phyloP scores from a whole-genome alignment of 208 protist genomes.

The Leishmania amazonensis region DNA sequence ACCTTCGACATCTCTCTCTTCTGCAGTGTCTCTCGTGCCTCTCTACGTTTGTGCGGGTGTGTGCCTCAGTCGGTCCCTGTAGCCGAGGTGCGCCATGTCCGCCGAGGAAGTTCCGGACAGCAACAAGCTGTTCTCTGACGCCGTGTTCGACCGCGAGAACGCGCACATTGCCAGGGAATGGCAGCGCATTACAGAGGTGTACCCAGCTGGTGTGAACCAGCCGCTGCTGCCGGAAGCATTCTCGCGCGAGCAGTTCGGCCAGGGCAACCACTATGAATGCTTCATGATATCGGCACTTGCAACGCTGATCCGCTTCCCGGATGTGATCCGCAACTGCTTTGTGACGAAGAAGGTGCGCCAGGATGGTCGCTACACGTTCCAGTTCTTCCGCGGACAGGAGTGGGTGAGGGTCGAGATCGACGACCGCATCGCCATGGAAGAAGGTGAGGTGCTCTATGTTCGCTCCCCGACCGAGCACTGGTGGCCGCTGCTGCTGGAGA shows the following conservation, averaged over 20 bases:
- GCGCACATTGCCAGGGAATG: conserved; percentile 55
- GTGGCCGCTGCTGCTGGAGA: conserved; percentile 89
- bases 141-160: conserved; percentile 63
- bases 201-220: conserved; percentile 47
- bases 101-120: conserved; percentile 57
- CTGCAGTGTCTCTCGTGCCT: neutral
- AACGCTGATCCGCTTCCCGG: conserved; percentile 65
- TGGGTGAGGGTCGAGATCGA: conserved; percentile 88
- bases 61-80: neutral
- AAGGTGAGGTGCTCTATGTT: conserved; percentile 64
- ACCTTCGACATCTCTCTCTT: neutral
- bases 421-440: conserved; percentile 64
- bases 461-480: conserved; percentile 73
- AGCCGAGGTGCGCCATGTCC: conserved; percentile 18
- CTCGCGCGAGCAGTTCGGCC: conserved; percentile 71
- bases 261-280: conserved; percentile 87
- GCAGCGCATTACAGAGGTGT: conserved; percentile 64
- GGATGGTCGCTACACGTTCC: conserved; percentile 86
- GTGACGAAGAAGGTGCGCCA: conserved; percentile 76
- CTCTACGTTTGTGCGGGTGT: neutral
- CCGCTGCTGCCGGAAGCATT: conserved; percentile 67
- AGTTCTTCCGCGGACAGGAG: conserved; percentile 70
- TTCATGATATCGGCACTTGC: conserved; percentile 79
- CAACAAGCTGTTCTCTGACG: conserved; percentile 67
- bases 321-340: conserved; percentile 84